These are phyloP conservation scores for Tothia fuscella DNA, from an alignment of 2,329 filamentous ascomycete genomes.

Conservation along the genomic window DNA sequence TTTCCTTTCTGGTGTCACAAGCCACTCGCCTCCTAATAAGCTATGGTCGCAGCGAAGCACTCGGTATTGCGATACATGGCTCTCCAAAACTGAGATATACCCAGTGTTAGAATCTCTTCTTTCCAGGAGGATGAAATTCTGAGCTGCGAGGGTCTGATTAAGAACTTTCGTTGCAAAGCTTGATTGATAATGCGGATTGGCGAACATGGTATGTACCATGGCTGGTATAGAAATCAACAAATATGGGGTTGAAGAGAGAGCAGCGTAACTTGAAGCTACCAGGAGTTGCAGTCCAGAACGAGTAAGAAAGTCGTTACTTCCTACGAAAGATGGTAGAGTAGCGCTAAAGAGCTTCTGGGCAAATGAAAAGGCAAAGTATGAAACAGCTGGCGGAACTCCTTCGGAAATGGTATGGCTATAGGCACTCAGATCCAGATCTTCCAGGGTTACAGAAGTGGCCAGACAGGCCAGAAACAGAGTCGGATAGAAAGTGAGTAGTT, in stretches of 20 bases:
- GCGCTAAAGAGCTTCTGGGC: constrained; percentile 30
- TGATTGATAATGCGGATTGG: constrained; percentile 63
- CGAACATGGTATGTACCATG: constrained; percentile 54
- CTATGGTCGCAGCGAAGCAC: constrained; percentile 91
- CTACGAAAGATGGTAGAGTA: constrained; percentile 41
- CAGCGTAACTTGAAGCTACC: constrained; percentile 51
- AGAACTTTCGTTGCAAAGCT: constrained; percentile 47
- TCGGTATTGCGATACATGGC: constrained; percentile 55
- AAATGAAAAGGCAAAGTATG: constrained; percentile 51
- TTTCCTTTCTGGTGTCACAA: constrained; percentile 35
- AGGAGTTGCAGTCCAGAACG: constrained; percentile 61
- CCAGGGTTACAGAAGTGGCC: constrained; percentile 41
- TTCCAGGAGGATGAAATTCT: constrained; percentile 66
- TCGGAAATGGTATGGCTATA: constrained; percentile 49
- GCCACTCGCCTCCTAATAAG: constrained; percentile 86
- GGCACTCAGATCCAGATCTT: constrained; percentile 44
- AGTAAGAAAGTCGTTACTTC: constrained; percentile 52
- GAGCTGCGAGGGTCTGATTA: constrained; percentile 51
- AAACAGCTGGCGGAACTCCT: constrained; percentile 51
- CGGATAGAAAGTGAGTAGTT: constrained; percentile 56
- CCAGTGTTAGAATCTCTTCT: constrained; percentile 79
- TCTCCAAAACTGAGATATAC: constrained; percentile 85
- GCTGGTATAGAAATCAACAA: constrained; percentile 59
- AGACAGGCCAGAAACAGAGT: constrained; percentile 29
- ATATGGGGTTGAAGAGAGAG: constrained; percentile 56